A percentile compares a stretch with the other conserved stretches of the same genome.
These are phyloP conservation scores for Scleroderma bovista DNA, from an alignment of 768 basidiomycete species.

Conservation along the genomic window DNA sequence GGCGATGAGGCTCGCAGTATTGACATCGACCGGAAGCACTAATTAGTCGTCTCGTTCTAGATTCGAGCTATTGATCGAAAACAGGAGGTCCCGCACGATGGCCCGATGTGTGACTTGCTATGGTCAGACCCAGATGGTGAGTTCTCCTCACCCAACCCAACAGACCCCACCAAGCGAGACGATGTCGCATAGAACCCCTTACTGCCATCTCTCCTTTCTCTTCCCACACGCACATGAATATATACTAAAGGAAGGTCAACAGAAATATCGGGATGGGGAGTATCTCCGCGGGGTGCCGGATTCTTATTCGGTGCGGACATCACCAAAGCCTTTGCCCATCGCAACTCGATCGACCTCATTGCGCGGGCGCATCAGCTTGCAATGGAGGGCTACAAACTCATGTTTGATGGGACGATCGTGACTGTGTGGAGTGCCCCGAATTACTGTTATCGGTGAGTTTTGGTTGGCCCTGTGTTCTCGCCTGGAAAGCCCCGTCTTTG, in stretches of 20 bases:
- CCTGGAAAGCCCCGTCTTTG: constrained; percentile 5
- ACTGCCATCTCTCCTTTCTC: neutral
- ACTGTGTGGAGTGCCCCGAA: constrained; percentile 99
- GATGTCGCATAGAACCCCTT: neutral
- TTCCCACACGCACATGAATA: neutral
- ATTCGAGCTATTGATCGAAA: constrained; percentile 93
- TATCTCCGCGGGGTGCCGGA: constrained; percentile 96
- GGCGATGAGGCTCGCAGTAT: neutral
- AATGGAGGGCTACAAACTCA: constrained; percentile 96
- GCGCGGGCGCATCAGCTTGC: constrained; percentile 96
- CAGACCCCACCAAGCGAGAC: neutral
- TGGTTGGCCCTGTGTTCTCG: constrained; percentile 6
- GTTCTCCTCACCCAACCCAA: constrained; percentile 15
- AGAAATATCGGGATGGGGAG: constrained; percentile 93
- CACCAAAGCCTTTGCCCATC: constrained; percentile 83
- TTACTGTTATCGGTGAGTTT: constrained; percentile 88
- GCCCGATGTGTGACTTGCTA: constrained; percentile 97
- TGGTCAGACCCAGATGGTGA: constrained; percentile 98
- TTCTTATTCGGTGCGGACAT: constrained; percentile 93
- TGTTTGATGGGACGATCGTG: constrained; percentile 93
- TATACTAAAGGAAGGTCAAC: neutral
- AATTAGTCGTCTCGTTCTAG: constrained; percentile 33
- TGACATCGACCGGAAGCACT: neutral
- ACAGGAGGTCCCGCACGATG: constrained; percentile 97
- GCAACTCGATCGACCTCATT: constrained; percentile 91